A percentile compares a stretch with the other conserved stretches of the same genome.
These are phyloP conservation scores for Colletotrichum falcatum DNA, from an alignment of 2,329 filamentous ascomycete species.

Conservation along the genomic window DNA sequence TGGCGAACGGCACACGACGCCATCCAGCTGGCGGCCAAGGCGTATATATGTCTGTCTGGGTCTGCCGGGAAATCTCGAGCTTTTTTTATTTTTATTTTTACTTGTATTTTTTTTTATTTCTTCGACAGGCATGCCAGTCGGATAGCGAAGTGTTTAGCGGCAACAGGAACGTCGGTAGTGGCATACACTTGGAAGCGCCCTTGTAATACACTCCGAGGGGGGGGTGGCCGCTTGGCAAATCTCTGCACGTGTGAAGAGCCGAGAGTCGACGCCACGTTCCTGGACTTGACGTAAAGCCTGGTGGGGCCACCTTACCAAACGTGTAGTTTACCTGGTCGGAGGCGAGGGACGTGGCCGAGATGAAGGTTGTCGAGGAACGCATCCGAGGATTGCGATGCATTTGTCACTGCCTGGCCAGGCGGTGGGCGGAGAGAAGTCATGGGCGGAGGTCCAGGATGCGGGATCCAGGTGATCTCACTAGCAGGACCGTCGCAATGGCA, in stretches of 20 bases:
- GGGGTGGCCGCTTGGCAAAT: not conserved
- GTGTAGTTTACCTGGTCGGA: no score
- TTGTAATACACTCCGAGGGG: conserved; percentile 1
- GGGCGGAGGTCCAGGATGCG: no score
- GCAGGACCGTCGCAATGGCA: not conserved
- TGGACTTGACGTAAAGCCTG: conserved; percentile 34
- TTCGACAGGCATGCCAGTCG: not conserved
- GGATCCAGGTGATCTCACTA: not conserved
- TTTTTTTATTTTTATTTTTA: no score
- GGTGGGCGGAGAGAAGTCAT: not conserved
- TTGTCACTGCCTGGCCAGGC: not conserved
- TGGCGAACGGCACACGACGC: conserved; percentile 11
- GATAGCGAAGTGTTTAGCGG: not conserved
- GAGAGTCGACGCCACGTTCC: conserved; percentile 34
- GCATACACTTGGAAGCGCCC: not conserved
- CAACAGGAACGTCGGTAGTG: conserved; percentile 8
- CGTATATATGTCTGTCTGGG: no score
- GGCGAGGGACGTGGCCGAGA: not conserved
- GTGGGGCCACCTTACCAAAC: not conserved
- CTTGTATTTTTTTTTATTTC: no score
- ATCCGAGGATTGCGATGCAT: not conserved
- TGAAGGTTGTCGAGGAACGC: not conserved
- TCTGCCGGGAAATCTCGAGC: conserved; percentile 1
- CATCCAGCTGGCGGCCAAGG: not conserved
- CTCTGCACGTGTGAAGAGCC: conserved; percentile 9